Evolutionary conservation across 2,329 filamentous ascomycete genomes (phyloP).

Genomic region (Aspergillus sp.): DNA sequence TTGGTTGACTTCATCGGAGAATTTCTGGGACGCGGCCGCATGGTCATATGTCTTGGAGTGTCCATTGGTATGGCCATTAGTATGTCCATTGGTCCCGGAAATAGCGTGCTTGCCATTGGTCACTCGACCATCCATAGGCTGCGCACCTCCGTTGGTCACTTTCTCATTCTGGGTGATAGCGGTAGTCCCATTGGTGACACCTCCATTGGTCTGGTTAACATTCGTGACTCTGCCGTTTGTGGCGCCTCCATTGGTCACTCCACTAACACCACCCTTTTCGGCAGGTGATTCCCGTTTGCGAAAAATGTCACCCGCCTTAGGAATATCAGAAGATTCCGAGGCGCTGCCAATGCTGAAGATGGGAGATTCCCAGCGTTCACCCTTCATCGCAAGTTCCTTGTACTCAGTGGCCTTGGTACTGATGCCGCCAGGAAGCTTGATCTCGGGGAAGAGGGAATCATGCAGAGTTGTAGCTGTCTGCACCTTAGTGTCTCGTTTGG

Average conservation of each 20-base stretch:
- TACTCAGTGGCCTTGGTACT: conserved; percentile 94
- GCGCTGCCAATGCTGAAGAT: conserved; percentile 87
- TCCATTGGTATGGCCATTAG: not conserved
- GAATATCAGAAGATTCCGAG: conserved; percentile 70
- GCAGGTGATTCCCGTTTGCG: conserved; percentile 60
- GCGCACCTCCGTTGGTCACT: conserved; percentile 19
- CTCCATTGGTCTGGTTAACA: conserved; percentile 18
- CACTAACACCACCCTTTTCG: not conserved
- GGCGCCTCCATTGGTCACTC: not conserved
- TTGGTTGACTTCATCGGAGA: conserved; percentile 35
- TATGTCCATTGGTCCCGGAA: conserved; percentile 4
- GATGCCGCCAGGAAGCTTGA: conserved; percentile 83
- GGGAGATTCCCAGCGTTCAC: conserved; percentile 91
- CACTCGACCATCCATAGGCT: conserved; percentile 1
- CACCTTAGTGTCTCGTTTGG: conserved; percentile 67
- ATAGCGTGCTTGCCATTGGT: conserved; percentile 8
- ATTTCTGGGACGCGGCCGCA: conserved; percentile 29
- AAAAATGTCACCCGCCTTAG: conserved; percentile 54
- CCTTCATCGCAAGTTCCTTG: conserved; percentile 81
- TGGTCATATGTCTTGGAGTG: conserved; percentile 15
- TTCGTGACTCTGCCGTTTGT: not conserved
- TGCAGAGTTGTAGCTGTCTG: conserved; percentile 84
- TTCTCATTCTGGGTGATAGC: conserved; percentile 15
- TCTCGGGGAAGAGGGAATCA: conserved; percentile 87
- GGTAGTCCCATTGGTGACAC: conserved; percentile 9